Conservation (phyloP, 371 early-diverging fungal genomes). For the Thermomucor indicae-seudaticae region DNA sequence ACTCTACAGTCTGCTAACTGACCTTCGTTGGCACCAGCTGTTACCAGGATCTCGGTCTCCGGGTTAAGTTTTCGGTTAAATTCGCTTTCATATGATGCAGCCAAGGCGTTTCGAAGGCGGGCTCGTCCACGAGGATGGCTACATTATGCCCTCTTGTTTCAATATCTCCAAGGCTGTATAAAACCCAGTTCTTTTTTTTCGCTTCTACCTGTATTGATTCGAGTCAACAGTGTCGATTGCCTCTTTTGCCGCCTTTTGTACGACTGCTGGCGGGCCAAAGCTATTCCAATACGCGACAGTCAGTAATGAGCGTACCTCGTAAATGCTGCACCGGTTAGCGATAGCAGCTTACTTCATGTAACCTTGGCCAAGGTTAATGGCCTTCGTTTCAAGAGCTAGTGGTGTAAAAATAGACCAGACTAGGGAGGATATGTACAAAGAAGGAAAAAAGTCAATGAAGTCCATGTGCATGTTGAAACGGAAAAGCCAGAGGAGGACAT, state of each 20-base stretch:
- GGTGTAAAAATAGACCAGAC: constrained; percentile 95
- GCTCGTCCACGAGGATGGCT: constrained; percentile 81
- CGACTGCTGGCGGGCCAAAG: constrained; percentile 86
- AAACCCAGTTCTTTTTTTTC: neutral
- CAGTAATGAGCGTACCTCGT: neutral
- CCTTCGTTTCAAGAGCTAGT: constrained; percentile 75
- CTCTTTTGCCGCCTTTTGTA: constrained; percentile 75
- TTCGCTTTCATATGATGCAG: constrained; percentile 68
- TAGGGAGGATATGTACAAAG: no score
- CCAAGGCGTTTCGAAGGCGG: constrained; percentile 73
- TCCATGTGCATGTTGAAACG: no score
- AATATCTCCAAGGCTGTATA: neutral
- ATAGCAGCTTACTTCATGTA: constrained; percentile 67
- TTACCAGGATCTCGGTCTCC: constrained; percentile 80
- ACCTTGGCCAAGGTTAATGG: constrained; percentile 95
- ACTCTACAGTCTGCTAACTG: constrained; percentile 1
- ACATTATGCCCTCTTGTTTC: neutral
- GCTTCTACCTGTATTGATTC: constrained; percentile 74
- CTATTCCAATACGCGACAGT: constrained; percentile 24
- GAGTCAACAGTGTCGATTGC: constrained; percentile 60
- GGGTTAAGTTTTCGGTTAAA: constrained; percentile 71
- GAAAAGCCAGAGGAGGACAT: no score
- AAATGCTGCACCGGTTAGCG: no score
- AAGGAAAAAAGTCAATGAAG: no score
- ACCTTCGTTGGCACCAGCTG: constrained; percentile 95